Base-by-base conservation (phyloP, 345 rosid genomes). In the Aquilaria yunnanensis region DNA sequence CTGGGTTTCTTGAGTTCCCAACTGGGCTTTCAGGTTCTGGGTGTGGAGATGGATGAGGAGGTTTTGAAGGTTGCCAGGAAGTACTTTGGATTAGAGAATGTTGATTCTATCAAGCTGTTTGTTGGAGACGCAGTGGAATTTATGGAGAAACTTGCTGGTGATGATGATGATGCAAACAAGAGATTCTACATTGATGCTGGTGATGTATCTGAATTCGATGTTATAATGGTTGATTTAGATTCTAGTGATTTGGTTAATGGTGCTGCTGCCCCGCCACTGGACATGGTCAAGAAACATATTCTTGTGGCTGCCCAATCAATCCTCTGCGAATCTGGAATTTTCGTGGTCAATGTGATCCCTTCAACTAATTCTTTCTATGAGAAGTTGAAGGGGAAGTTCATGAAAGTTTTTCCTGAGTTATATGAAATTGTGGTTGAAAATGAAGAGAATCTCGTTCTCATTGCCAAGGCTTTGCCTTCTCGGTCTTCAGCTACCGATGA, bases 191-290 rank as follows among this genome's bases (percentile, higher is more conserved):
- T 54, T 48, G 56, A 47, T 16, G 52, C 50, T 52, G 57, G 7
- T 23, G 47, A 30, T 58, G 64, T 41, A 54, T 12, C 45, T 6
- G 69, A 70, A 14, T 92, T 89, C 75, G 93, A 92, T 70, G 87
- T 77, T 12, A 63, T 88, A 59, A 85, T 88, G 97, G 87, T 94
- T 74, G 95, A 94, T 81, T 71, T 94, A 23, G 92, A 94, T 72
- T 80, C 90, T 0, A 70, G 47, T 13, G 82, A 86, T 77, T 70
- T 73, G 8, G 54, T 70, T 37, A 81, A 68, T 41, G 92, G 94
- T 48, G 34, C 77, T 29, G 77, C 75, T 62, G 95, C 96, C 57
- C 97, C 97, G 7, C 97, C 96, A 1, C 8, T 72, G 41, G 91
- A 82, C 62, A 83, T 88, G 72, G 59, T 85, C 47, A 62, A 64